Percentiles rank a stretch among this genome's conserved stretches.
Conservation (phyloP, 768 basidiomycete genomes). For the Lactifluus hygrophoroides region DNA sequence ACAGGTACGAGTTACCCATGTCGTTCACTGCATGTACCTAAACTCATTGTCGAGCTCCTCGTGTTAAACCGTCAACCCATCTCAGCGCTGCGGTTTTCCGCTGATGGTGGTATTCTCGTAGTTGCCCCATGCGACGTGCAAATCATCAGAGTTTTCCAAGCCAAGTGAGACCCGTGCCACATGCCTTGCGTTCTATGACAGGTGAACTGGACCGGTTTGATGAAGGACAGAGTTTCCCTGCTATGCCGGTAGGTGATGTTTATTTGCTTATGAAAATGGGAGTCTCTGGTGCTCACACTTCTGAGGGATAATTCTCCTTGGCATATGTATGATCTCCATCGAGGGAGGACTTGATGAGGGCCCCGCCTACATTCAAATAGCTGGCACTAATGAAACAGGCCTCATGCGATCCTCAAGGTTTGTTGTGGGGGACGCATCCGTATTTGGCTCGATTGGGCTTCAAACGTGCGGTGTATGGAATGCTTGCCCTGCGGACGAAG, state of each 20-base stretch:
- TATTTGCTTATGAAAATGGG: neutral
- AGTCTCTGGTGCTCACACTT: neutral
- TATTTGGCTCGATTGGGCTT: too few species aligned
- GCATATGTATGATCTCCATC: conserved; percentile 59
- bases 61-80: conserved; percentile 41
- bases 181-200: conserved; percentile 16
- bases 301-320: conserved; percentile 28
- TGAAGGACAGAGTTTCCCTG: neutral
- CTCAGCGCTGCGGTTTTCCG: conserved; percentile 40
- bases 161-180: conserved; percentile 27
- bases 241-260: neutral
- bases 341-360: too few species aligned
- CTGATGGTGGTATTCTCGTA: conserved; percentile 44
- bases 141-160: conserved; percentile 42
- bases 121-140: conserved; percentile 50
- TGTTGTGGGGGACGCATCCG: too few species aligned
- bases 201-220: neutral
- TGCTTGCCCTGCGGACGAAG: too few species aligned
- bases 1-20: too few species aligned
- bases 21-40: conserved; percentile 23
- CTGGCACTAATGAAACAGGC: too few species aligned
- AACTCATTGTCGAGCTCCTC: conserved; percentile 39
- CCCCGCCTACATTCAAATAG: too few species aligned
- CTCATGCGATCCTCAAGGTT: too few species aligned
- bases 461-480: too few species aligned